phyloP scores from a whole-genome alignment of 2,329 filamentous ascomycete species.

The Phyllosticta capitalensis region DNA sequence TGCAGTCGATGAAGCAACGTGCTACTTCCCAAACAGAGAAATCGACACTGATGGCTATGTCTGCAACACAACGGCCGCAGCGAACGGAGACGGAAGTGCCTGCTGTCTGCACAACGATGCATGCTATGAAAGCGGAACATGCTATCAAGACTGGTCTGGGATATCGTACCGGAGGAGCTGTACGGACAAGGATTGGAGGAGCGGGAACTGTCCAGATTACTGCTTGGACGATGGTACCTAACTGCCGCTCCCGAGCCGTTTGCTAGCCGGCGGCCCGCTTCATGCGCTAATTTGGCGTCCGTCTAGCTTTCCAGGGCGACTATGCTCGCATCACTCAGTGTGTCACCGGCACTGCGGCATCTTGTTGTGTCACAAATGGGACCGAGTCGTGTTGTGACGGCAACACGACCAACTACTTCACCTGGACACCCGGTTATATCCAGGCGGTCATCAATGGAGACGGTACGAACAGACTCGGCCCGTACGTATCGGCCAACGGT shows the following conservation, averaged over 20 bases:
- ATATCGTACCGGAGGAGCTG: constrained; percentile 6
- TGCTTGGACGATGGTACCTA: constrained; percentile 2
- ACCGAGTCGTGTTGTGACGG: neutral
- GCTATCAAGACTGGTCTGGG: constrained; percentile 10
- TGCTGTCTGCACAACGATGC: constrained; percentile 6
- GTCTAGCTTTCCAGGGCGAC: neutral
- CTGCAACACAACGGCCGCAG: constrained; percentile 7
- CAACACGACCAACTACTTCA: neutral
- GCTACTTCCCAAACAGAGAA: constrained; percentile 1
- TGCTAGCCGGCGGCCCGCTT: neutral
- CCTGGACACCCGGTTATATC: constrained; percentile 9
- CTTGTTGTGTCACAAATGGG: neutral
- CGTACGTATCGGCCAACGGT: neutral
- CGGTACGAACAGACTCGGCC: constrained; percentile 2
- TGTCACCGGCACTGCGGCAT: neutral
- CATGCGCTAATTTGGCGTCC: neutral
- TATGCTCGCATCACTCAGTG: constrained; percentile 3
- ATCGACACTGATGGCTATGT: constrained; percentile 2
- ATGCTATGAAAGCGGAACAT: constrained; percentile 5
- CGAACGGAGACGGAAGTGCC: neutral
- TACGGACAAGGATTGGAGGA: constrained; percentile 1
- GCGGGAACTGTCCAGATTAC: neutral
- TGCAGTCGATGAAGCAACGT: neutral
- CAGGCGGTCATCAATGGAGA: constrained; percentile 6
- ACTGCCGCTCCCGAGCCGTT: neutral